Evolutionary conservation across 2,329 filamentous ascomycete genomes (phyloP).

Genomic region (Trichoderma oligosporum): DNA sequence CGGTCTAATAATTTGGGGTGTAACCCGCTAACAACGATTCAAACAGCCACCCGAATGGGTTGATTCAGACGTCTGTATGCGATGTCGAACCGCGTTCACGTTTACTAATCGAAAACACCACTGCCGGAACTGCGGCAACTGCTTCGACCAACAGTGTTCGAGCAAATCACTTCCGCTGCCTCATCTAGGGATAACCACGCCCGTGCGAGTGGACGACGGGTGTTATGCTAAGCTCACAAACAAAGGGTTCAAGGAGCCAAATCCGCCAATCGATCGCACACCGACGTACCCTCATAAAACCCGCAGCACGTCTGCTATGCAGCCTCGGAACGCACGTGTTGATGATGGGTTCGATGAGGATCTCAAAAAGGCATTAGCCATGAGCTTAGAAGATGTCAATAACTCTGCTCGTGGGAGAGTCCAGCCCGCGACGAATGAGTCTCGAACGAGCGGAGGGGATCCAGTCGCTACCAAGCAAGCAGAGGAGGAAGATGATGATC

Average conservation of each 20-base stretch:
- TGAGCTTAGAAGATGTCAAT: slow-evolving; percentile 94
- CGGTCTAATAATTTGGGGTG: not conserved
- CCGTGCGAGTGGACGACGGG: slow-evolving; percentile 92
- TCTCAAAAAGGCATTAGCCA: slow-evolving; percentile 85
- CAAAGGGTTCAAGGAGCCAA: slow-evolving; percentile 46
- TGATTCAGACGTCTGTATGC: slow-evolving; percentile 98
- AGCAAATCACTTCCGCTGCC: slow-evolving; percentile 83
- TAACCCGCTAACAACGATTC: slow-evolving; percentile 14
- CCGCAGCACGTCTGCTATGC: slow-evolving; percentile 67
- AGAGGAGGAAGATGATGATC: slow-evolving; percentile 86
- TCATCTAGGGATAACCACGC: slow-evolving; percentile 85
- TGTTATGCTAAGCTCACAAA: slow-evolving; percentile 88
- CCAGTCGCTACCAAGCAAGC: slow-evolving; percentile 43
- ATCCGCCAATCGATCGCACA: slow-evolving; percentile 47
- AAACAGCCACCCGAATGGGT: slow-evolving; percentile 88
- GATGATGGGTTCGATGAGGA: slow-evolving; percentile 94
- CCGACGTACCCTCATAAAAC: slow-evolving; percentile 58
- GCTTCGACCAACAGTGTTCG: slow-evolving; percentile 94
- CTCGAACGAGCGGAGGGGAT: slow-evolving; percentile 37
- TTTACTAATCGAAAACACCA: slow-evolving; percentile 99
- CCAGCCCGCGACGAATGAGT: slow-evolving; percentile 47
- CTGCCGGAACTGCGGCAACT: slow-evolving; percentile 95
- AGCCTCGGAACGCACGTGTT: slow-evolving; percentile 81
- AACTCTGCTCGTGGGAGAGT: slow-evolving; percentile 70
- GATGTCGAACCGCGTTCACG: slow-evolving; percentile 89